Evolutionary conservation across 345 rosid genomes (phyloP).

Genomic region (Mallotus nudiflorus): DNA sequence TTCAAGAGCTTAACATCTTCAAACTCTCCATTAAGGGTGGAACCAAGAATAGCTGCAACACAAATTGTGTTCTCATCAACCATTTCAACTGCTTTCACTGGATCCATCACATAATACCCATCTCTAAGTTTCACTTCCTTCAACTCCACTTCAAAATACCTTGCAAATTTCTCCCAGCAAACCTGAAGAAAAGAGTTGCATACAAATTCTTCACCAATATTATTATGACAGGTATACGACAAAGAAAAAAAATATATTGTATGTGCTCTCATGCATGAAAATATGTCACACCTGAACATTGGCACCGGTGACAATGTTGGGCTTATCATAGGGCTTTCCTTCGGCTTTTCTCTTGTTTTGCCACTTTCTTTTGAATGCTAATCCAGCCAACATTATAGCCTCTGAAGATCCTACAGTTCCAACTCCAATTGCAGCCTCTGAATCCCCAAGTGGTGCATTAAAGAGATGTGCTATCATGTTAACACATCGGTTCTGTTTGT

Average conservation of each 20-base stretch:
- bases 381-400: slow-evolving; percentile 38
- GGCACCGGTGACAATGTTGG: slow-evolving; percentile 37
- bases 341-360: slow-evolving; percentile 28
- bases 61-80: slow-evolving; percentile 38
- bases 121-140: slow-evolving; percentile 35
- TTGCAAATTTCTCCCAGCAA: slow-evolving; percentile 35
- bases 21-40: slow-evolving; percentile 36
- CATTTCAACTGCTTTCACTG: slow-evolving; percentile 24
- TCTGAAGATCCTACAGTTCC: slow-evolving; percentile 38
- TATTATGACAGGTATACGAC: too few relatives aligned
- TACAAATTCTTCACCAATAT: background rate
- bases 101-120: slow-evolving; percentile 36
- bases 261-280: background rate
- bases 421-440: slow-evolving; percentile 32
- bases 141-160: slow-evolving; percentile 33
- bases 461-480: slow-evolving; percentile 34
- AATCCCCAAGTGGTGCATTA: slow-evolving; percentile 34
- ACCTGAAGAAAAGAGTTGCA: slow-evolving; percentile 10
- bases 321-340: slow-evolving; percentile 30
- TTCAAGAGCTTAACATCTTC: slow-evolving; percentile 32
- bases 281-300: slow-evolving; percentile 23
- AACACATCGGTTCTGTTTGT: slow-evolving; percentile 32
- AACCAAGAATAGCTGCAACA: slow-evolving; percentile 36
- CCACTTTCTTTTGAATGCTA: slow-evolving; percentile 38
- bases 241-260: too few relatives aligned